phyloP scores from a whole-genome alignment of 352 stramenopile genomes.

The Pythium phragmitis region DNA sequence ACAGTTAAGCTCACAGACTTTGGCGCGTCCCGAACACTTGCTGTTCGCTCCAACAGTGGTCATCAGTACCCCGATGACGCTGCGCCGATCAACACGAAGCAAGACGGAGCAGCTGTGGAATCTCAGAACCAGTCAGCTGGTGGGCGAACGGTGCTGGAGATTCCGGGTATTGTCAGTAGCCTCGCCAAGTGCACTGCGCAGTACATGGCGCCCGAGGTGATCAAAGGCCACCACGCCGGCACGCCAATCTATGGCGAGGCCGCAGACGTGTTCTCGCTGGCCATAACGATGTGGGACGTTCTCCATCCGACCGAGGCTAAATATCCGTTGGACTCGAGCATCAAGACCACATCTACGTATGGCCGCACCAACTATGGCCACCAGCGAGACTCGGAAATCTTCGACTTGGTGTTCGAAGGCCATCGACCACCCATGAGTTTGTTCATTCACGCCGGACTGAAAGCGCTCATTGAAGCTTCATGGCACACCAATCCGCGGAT shows the following conservation, averaged over 20 bases:
- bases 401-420: slow-evolving; percentile 37
- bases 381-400: slow-evolving; percentile 41
- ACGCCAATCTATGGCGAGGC: slow-evolving; percentile 35
- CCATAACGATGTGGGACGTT: slow-evolving; percentile 56
- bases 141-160: slow-evolving; percentile 32
- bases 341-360: background rate
- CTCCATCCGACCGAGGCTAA: slow-evolving; percentile 39
- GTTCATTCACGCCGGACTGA: slow-evolving; percentile 39
- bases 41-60: background rate
- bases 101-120: background rate
- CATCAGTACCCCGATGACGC: background rate
- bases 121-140: background rate
- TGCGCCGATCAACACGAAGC: background rate
- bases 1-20: slow-evolving; percentile 63
- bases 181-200: slow-evolving; percentile 30
- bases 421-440: slow-evolving; percentile 39
- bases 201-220: slow-evolving; percentile 60
- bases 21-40: slow-evolving; percentile 37
- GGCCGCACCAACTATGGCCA: background rate
- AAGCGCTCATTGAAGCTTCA: slow-evolving; percentile 49
- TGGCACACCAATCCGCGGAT: slow-evolving; percentile 54
- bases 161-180: slow-evolving; percentile 58
- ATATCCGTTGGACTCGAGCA: slow-evolving; percentile 25
- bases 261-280: slow-evolving; percentile 49
- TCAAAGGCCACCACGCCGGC: slow-evolving; percentile 31